A percentile compares a stretch with the other conserved stretches of the same genome.
Conservation (phyloP, 2,329 filamentous ascomycete species). For the Cladophialophora carrionii region DNA sequence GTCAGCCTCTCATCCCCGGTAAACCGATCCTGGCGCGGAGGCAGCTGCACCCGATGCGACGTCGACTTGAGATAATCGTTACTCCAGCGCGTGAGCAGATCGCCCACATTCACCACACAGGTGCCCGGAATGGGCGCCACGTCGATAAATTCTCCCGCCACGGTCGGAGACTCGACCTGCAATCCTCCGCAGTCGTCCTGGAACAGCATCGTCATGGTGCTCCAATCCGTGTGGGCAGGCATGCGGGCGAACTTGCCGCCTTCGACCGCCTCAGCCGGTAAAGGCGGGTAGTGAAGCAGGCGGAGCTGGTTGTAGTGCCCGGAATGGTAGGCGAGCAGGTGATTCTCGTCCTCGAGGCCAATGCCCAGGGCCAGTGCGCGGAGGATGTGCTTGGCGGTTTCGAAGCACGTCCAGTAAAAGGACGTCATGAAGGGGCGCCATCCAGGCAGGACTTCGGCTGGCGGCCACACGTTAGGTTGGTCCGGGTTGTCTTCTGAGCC, state of each 20-base stretch:
- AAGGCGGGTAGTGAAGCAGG: conserved; percentile 61
- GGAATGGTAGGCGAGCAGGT: conserved; percentile 56
- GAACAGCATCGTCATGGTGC: conserved; percentile 58
- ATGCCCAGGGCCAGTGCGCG: conserved; percentile 47
- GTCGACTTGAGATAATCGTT: conserved; percentile 60
- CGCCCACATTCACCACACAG: conserved; percentile 56
- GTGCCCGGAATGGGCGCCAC: conserved; percentile 46
- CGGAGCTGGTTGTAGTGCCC: conserved; percentile 63
- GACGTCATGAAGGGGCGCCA: conserved; percentile 54
- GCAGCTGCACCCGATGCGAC: conserved; percentile 57
- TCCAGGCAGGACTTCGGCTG: conserved; percentile 50
- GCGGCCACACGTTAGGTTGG: conserved; percentile 58
- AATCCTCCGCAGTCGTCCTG: conserved; percentile 58
- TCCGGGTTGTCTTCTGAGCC: conserved; percentile 52
- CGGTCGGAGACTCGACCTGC: conserved; percentile 53
- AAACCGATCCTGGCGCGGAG: conserved; percentile 47
- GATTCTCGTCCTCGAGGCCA: conserved; percentile 54
- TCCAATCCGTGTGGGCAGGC: conserved; percentile 60
- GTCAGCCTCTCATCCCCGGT: conserved; percentile 51
- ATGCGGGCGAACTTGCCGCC: conserved; percentile 52
- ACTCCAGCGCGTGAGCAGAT: conserved; percentile 56
- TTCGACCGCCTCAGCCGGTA: conserved; percentile 51
- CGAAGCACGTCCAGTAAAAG: conserved; percentile 57
- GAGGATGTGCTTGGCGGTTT: conserved; percentile 58
- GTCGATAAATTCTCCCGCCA: conserved; percentile 48